Base-by-base conservation (phyloP, 805 yeast species). In the Maudiozyma saulgeensis region DNA sequence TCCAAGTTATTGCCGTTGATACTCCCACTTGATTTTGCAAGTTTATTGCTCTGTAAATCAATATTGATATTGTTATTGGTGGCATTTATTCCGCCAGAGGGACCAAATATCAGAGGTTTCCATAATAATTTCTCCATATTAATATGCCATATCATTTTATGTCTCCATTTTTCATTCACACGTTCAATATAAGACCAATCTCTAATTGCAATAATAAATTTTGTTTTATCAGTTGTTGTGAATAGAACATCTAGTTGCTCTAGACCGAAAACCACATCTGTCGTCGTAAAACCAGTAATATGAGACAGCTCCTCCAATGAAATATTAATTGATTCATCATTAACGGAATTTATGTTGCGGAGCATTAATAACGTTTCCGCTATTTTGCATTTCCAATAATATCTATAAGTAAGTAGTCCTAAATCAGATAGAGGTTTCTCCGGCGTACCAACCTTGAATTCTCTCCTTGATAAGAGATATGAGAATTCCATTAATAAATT, bases 351-450 rank as follows among this genome's bases (percentile, higher is more conserved):
- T 19, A 23, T 25, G 2, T 31, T 15, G 9, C 42, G 54, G 57
- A 34, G 59, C 19, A 3, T 42, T 18, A 51, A 42, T 34, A 72
- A 51, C 1, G 61, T 56, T 37, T 68, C 73, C 9, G 93, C 76
- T 7, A 88, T 68, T 4, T 82, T 72, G 1, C 79, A 68, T 56
- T 78, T 82, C 98, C 98, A 93, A 65, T 85, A 91, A 57, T 81
- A 85, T 53, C 95, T 71, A 65, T 91, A 93, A 52, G 96, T 85
- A 31, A 85, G 66, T 46, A 89, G 68, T 0, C 99, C 99, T 62
- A 93, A 74, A 74, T 93, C 99, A 0, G 96, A 87, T 21, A 93
- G 73, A 2, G 99, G 99, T 61, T 90, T 91, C 59, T 93, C 99
- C 0, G 99, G 99, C 0, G 97, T 86, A 0, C 98, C 99, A 49